Evolutionary conservation across 2,329 filamentous ascomycete species (phyloP).

Genomic region (Fusarium euwallaceae): DNA sequence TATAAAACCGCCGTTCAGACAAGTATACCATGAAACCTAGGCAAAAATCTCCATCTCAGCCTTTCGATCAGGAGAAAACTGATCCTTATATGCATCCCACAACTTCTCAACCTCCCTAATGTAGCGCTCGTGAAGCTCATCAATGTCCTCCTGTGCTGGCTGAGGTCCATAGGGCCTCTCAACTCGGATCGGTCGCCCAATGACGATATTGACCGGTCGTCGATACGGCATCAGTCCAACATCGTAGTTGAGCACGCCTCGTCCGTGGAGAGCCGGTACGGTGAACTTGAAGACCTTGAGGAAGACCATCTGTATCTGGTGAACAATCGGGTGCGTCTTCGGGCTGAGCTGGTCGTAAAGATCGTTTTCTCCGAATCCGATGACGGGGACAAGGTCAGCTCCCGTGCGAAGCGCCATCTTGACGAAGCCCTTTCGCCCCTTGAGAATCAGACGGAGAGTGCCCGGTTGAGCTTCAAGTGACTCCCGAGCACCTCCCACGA

Average conservation of each 20-base stretch:
- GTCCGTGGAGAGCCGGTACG: slow-evolving; percentile 87
- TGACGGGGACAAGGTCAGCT: slow-evolving; percentile 92
- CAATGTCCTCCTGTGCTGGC: slow-evolving; percentile 81
- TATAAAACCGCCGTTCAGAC: background rate
- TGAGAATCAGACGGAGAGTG: slow-evolving; percentile 81
- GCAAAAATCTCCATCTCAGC: slow-evolving; percentile 77
- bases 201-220: slow-evolving; percentile 87
- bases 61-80: slow-evolving; percentile 73
- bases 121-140: slow-evolving; percentile 84
- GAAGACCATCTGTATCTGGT: slow-evolving; percentile 84
- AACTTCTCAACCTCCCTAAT: slow-evolving; percentile 78
- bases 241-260: slow-evolving; percentile 97
- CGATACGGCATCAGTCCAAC: slow-evolving; percentile 96
- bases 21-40: slow-evolving; percentile 48
- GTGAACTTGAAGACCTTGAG: slow-evolving; percentile 94
- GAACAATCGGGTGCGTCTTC: slow-evolving; percentile 81
- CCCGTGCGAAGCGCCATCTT: slow-evolving; percentile 92
- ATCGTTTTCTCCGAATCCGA: slow-evolving; percentile 96
- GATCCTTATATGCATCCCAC: slow-evolving; percentile 84
- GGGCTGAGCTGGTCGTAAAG: slow-evolving; percentile 91
- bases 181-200: slow-evolving; percentile 84
- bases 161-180: slow-evolving; percentile 66
- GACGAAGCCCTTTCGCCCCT: slow-evolving; percentile 89
- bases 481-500: slow-evolving; percentile 92
- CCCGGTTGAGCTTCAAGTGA: slow-evolving; percentile 89